A percentile compares a stretch with the other conserved stretches of the same genome.
These are phyloP conservation scores for Gymnopilus dilepis DNA, from an alignment of 768 basidiomycete genomes.

Conservation along the genomic window DNA sequence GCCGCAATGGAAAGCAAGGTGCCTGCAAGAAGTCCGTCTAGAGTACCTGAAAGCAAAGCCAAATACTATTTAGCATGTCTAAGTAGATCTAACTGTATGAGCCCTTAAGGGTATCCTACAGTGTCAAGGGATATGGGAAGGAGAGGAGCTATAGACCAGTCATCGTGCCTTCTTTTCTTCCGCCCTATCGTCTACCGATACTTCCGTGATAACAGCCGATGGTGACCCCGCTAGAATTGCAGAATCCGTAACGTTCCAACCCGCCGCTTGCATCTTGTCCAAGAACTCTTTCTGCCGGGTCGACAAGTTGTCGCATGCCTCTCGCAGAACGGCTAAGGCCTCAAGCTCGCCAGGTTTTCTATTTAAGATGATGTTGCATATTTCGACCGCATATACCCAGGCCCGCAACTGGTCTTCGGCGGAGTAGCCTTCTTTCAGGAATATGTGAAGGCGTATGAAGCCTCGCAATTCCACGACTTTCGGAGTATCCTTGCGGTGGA, in stretches of 20 bases:
- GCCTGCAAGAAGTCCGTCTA: too few relatives aligned
- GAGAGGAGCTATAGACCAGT: neutral
- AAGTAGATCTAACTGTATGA: too few relatives aligned
- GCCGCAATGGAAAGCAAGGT: too few relatives aligned
- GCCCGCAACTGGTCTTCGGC: slow-evolving; percentile 57
- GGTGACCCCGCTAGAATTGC: slow-evolving; percentile 38
- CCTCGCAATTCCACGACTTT: slow-evolving; percentile 16
- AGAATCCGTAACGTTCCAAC: slow-evolving; percentile 29
- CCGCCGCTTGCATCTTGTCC: slow-evolving; percentile 1
- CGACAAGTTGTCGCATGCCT: slow-evolving; percentile 6
- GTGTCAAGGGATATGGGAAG: too few relatives aligned
- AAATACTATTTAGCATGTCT: too few relatives aligned
- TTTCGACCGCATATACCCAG: slow-evolving; percentile 54
- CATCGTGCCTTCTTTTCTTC: slow-evolving; percentile 12
- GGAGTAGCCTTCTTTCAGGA: slow-evolving; percentile 55
- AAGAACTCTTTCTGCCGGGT: slow-evolving; percentile 5
- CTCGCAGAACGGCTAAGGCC: neutral
- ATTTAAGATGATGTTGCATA: slow-evolving; percentile 26
- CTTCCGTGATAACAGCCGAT: slow-evolving; percentile 31
- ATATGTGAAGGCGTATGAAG: slow-evolving; percentile 43
- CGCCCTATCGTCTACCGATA: neutral
- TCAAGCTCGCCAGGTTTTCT: neutral
- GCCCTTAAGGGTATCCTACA: too few relatives aligned
- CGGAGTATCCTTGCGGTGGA: slow-evolving; percentile 14
- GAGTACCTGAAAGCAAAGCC: too few relatives aligned